These are phyloP conservation scores for Coprinopsis cinerea DNA, from an alignment of 768 basidiomycete species.

Conservation along the genomic window DNA sequence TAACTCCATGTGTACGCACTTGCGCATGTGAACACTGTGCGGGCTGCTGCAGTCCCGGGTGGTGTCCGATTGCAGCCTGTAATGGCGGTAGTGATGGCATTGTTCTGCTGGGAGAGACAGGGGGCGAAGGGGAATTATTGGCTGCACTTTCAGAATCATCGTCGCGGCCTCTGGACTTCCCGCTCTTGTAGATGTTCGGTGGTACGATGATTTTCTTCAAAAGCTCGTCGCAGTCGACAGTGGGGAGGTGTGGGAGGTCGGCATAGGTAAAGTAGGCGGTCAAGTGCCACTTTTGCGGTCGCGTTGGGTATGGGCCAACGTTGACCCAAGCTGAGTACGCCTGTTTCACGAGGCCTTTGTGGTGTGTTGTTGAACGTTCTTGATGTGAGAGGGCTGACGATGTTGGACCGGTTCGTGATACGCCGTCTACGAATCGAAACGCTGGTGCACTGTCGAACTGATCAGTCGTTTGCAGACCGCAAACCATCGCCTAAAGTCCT, in stretches of 20 bases:
- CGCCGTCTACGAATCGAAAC: constrained; percentile 55
- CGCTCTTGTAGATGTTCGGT: constrained; percentile 39
- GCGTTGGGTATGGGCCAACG: constrained; percentile 35
- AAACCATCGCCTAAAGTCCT: constrained; percentile 11
- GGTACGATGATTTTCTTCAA: constrained; percentile 41
- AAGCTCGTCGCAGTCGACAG: constrained; percentile 38
- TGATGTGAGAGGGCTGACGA: constrained; percentile 54
- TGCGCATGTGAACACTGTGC: constrained; percentile 19
- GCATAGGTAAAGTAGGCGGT: constrained; percentile 51
- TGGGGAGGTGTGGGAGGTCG: constrained; percentile 41
- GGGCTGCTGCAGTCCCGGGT: constrained; percentile 20
- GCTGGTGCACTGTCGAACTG: constrained; percentile 28
- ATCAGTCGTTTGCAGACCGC: constrained; percentile 11
- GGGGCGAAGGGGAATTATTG: constrained; percentile 10
- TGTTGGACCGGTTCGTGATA: constrained; percentile 40
- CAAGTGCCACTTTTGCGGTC: constrained; percentile 61
- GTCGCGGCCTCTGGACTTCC: constrained; percentile 36
- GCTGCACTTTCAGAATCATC: constrained; percentile 23
- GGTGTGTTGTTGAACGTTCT: constrained; percentile 47
- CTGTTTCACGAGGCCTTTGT: constrained; percentile 59
- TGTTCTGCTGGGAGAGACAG: constrained; percentile 16
- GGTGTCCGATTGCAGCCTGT: constrained; percentile 28
- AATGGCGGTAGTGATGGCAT: constrained; percentile 33
- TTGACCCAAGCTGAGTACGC: constrained; percentile 65
- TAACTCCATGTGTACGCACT: constrained; percentile 27